Evolutionary conservation across 371 early-diverging fungal genomes (phyloP).

Genomic region (Blakeslea trispora): DNA sequence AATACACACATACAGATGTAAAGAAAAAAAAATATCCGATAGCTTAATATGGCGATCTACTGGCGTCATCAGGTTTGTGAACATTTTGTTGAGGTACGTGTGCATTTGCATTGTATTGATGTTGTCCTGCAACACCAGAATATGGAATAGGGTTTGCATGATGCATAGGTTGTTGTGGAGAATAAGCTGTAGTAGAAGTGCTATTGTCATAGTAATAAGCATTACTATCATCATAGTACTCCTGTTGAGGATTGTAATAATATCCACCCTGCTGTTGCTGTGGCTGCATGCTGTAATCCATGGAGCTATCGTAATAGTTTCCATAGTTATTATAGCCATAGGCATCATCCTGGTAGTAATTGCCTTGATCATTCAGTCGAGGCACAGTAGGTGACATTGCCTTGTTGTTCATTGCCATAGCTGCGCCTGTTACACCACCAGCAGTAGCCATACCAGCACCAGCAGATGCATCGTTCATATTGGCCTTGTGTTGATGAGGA

Average conservation of each 20-base stretch:
- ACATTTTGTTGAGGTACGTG: conserved; percentile 14
- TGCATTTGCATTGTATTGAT: conserved; percentile 12
- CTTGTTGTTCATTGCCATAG: conserved; percentile 14
- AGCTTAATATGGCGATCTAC: background rate
- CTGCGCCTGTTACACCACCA: conserved; percentile 1
- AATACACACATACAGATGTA: background rate
- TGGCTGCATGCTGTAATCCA: conserved; percentile 21
- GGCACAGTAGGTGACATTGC: conserved; percentile 41
- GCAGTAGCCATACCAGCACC: conserved; percentile 19
- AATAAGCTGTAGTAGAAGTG: conserved; percentile 19
- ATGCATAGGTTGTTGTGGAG: conserved; percentile 14
- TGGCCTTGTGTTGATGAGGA: conserved; percentile 33
- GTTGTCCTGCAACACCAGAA: conserved; percentile 2
- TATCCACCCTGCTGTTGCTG: conserved; percentile 24
- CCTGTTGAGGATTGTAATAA: conserved; percentile 34
- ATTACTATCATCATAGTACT: conserved; percentile 35
- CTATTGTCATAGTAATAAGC: conserved; percentile 35
- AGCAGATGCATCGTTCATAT: background rate
- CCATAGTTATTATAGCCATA: conserved; percentile 22
- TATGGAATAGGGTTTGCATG: conserved; percentile 5
- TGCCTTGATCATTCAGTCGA: conserved; percentile 44
- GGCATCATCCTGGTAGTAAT: conserved; percentile 33
- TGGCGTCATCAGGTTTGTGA: conserved; percentile 25
- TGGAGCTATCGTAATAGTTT: conserved; percentile 17
- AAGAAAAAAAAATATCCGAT: too few relatives aligned